Evolutionary conservation across 345 rosid genomes (phyloP).

Genomic region (Citrus hindsii): DNA sequence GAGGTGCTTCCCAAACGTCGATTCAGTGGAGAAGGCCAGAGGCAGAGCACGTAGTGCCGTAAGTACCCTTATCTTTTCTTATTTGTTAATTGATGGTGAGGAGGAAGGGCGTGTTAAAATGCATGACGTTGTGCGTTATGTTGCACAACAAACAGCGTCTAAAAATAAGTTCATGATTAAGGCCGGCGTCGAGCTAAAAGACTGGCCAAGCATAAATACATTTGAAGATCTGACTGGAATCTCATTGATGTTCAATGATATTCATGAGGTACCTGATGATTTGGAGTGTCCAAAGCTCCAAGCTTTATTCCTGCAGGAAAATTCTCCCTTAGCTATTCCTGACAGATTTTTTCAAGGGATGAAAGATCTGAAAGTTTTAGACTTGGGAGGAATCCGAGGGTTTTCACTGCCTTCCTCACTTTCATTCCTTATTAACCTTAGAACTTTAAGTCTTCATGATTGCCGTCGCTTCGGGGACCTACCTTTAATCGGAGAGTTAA

Average conservation of each 20-base stretch:
- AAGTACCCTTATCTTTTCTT: not conserved
- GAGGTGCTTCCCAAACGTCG: not conserved
- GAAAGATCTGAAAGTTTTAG: not conserved
- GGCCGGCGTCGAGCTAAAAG: not conserved
- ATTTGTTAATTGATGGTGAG: not conserved
- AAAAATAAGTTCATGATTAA: not conserved
- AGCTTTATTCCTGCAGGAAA: not conserved
- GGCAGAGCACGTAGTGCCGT: not conserved
- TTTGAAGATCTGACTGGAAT: not conserved
- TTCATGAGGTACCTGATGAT: not conserved
- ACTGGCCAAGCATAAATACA: not conserved
- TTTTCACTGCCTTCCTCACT: not conserved
- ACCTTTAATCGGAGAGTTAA: not conserved
- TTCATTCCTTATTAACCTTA: not conserved
- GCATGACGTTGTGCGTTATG: not conserved
- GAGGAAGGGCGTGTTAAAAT: not conserved
- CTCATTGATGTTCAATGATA: not conserved
- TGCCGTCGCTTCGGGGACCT: fast-evolving
- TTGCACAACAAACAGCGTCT: not conserved
- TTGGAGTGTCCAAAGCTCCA: not conserved
- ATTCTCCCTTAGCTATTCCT: not conserved
- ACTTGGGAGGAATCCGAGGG: not conserved
- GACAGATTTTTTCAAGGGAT: not conserved
- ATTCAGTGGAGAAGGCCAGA: not conserved
- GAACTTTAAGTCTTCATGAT: no score